Percentiles rank a stretch among this genome's conserved stretches.
Conservation (phyloP, 2,329 filamentous ascomycete genomes). For the Pyricularia grisea region DNA sequence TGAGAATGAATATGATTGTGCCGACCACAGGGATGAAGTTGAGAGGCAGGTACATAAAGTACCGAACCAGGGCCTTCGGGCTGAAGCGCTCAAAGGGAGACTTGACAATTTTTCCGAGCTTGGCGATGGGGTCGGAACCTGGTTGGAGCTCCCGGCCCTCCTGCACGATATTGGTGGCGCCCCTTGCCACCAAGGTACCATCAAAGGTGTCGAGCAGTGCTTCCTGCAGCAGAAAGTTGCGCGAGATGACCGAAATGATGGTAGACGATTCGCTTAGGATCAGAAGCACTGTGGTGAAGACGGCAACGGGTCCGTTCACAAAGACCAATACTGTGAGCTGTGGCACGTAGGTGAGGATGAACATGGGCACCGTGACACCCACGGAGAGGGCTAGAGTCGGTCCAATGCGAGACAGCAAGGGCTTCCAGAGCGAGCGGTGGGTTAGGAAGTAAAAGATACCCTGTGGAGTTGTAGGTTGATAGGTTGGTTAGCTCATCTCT, state of each 20-base stretch:
- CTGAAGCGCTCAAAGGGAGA: conserved; percentile 45
- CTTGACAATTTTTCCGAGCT: conserved; percentile 48
- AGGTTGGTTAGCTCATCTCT: not conserved
- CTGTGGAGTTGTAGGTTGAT: conserved; percentile 19
- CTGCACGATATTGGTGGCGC: conserved; percentile 52
- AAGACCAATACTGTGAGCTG: conserved; percentile 77
- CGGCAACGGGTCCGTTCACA: conserved; percentile 73
- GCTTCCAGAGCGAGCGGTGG: conserved; percentile 48
- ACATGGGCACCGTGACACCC: conserved; percentile 70
- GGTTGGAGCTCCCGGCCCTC: conserved; percentile 65
- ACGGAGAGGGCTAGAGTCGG: conserved; percentile 62
- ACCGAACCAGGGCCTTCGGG: conserved; percentile 59
- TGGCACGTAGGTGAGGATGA: conserved; percentile 76
- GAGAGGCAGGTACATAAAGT: conserved; percentile 77
- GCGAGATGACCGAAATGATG: conserved; percentile 46
- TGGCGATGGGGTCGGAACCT: conserved; percentile 45
- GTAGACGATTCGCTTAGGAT: conserved; percentile 54
- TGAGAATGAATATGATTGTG: conserved; percentile 66
- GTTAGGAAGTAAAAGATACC: conserved; percentile 51
- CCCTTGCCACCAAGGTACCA: conserved; percentile 48
- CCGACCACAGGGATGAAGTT: conserved; percentile 92
- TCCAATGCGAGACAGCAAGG: conserved; percentile 42
- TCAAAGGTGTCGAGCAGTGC: conserved; percentile 86
- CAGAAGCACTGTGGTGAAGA: conserved; percentile 61
- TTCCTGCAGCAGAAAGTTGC: conserved; percentile 70